phyloP scores from a whole-genome alignment of 345 rosid genomes.

The Eucalyptus regnans region DNA sequence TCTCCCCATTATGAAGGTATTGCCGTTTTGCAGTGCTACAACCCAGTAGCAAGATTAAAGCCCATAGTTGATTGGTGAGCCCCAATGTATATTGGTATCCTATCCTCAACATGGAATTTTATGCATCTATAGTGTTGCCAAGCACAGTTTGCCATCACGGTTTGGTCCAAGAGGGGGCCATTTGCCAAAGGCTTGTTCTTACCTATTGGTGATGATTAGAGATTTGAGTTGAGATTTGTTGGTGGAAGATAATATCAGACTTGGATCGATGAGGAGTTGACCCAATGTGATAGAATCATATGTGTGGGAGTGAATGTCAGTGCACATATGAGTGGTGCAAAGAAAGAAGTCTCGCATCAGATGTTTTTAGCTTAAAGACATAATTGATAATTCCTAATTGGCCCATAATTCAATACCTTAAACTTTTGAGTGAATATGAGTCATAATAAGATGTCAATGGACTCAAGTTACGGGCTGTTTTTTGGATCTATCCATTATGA shows the following conservation, averaged over 20 bases:
- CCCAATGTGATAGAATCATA: not conserved
- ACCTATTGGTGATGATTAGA: not conserved
- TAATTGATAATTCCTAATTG: not conserved
- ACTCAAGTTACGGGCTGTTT: not conserved
- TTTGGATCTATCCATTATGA: not conserved
- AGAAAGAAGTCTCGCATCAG: not conserved
- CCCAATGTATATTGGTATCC: not conserved
- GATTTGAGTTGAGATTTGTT: not conserved
- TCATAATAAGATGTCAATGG: not conserved
- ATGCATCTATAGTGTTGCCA: not conserved
- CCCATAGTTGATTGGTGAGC: not conserved
- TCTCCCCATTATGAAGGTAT: not conserved
- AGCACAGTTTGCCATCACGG: not conserved
- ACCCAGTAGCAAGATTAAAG: not conserved
- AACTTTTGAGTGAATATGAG: not conserved
- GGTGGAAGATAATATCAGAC: too few species aligned
- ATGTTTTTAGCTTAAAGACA: not conserved
- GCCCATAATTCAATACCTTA: not conserved
- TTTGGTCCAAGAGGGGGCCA: not conserved
- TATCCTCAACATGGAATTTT: not conserved
- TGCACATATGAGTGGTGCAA: not conserved
- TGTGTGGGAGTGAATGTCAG: not conserved
- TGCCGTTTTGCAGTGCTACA: not conserved
- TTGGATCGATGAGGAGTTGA: too few species aligned
- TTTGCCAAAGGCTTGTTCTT: not conserved